These are phyloP conservation scores for Xylaria sp. DNA, from an alignment of 2,329 filamentous ascomycete genomes.

Conservation along the genomic window DNA sequence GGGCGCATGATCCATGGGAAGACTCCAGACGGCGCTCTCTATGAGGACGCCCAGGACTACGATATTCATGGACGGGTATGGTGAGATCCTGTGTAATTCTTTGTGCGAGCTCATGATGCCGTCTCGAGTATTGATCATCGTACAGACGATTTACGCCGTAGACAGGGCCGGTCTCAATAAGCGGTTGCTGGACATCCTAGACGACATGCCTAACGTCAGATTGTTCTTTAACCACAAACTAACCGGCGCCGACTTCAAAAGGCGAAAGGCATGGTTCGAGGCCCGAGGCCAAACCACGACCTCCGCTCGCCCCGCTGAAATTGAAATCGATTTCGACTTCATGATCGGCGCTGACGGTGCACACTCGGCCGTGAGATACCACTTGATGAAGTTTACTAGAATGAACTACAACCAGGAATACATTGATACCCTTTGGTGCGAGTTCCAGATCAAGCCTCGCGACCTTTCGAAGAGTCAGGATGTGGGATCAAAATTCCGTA, in stretches of 20 bases:
- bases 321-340: conserved; percentile 88
- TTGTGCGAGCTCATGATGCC: neutral
- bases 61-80: conserved; percentile 85
- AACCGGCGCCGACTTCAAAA: conserved; percentile 85
- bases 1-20: conserved; percentile 95
- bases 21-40: conserved; percentile 71
- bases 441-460: conserved; percentile 81
- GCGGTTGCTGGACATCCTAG: conserved; percentile 83
- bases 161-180: conserved; percentile 88
- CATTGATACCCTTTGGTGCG: conserved; percentile 97
- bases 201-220: conserved; percentile 86
- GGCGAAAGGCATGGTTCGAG: conserved; percentile 89
- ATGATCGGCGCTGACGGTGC: conserved; percentile 96
- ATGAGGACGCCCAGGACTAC: conserved; percentile 86
- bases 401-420: conserved; percentile 96
- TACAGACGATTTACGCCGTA: conserved; percentile 82
- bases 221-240: conserved; percentile 95
- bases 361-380: conserved; percentile 89
- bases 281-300: conserved; percentile 53
- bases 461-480: conserved; percentile 46
- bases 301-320: conserved; percentile 69
- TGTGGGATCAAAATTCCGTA: conserved; percentile 69
- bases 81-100: conserved; percentile 43
- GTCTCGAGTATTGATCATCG: conserved; percentile 17
- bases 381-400: conserved; percentile 93